Evolutionary conservation across 192 early-diverging fungal species (phyloP), one percentile per base, ranked within the genome.

Genomic region (Coemansia sp.): DNA sequence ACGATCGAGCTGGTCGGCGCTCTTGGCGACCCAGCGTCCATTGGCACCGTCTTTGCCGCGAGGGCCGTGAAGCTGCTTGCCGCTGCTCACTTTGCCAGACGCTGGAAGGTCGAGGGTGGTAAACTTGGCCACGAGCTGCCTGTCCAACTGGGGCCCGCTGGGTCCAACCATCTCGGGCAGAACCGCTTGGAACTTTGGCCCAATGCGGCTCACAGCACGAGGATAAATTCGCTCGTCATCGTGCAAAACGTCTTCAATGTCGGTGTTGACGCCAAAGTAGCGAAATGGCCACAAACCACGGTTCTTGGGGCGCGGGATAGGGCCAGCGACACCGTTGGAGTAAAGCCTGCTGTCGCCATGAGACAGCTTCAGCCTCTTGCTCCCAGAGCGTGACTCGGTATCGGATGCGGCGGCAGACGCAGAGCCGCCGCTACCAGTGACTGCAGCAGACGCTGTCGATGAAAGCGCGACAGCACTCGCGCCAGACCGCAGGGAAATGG

Each of bases 191-290:
- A 91, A 94, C 67, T 88, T 86, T 7, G 88, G 81, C 0, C 95
- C 95, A 39, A 96, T 89, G 67, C 94, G 86, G 64, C 86, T 92
- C 37, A 87, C 87, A 11, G 89, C 93, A 42, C 87, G 88, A 39
- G 87, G 93, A 77, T 92, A 91, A 27, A 89, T 94, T 36, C 87
- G 90, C 71, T 90, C 92, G 69, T 91, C 89, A 19, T 86, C 84
- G 71, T 88, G 86, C 74, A 84, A 54, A 37, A 95, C 87, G 41
- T 93, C 91, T 6, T 85, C 82, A 19, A 91, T 87, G 41, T 91
- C 86, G 0, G 90, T 87, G 72, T 94, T 89, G 20, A 93, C 86
- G 15, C 93, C 93, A 84, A 95, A 93, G 67, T 97, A 97, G 14
- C 92, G 84, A 66, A 90, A 97, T 10, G 95, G 95, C 93, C 94